phyloP scores from a whole-genome alignment of 2,329 filamentous ascomycete species.

The Macroventuria anomochaeta region DNA sequence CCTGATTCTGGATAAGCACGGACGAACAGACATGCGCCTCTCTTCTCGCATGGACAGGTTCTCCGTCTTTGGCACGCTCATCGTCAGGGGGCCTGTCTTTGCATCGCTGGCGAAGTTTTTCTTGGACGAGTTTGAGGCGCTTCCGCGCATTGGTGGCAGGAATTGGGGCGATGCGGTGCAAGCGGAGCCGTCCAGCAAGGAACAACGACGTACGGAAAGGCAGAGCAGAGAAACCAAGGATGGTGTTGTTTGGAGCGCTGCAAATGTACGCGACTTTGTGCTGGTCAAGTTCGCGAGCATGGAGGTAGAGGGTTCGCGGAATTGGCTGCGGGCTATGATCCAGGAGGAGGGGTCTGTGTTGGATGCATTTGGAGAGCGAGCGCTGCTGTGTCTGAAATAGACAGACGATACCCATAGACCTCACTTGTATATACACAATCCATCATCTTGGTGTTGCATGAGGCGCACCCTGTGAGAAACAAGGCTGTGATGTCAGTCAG shows the following conservation, averaged over 20 bases:
- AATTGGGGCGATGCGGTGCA: conserved; percentile 67
- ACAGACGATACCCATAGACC: not conserved
- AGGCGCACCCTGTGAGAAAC: too few relatives aligned
- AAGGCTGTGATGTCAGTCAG: conserved; percentile 10
- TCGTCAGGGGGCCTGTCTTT: conserved; percentile 77
- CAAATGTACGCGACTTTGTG: conserved; percentile 67
- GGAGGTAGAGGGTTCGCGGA: conserved; percentile 79
- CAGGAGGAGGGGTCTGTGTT: conserved; percentile 74
- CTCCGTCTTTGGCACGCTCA: conserved; percentile 82
- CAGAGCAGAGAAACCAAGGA: conserved; percentile 62
- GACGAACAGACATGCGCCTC: conserved; percentile 37
- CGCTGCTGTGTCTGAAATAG: conserved; percentile 69
- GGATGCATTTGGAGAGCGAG: conserved; percentile 77
- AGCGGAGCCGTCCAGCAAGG: conserved; percentile 48
- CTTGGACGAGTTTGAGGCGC: conserved; percentile 74
- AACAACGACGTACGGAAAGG: conserved; percentile 59
- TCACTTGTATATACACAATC: not conserved
- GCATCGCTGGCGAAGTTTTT: conserved; percentile 74
- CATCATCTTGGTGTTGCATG: not conserved
- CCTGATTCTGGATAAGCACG: conserved; percentile 70
- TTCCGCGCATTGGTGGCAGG: conserved; percentile 82
- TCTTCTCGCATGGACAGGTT: conserved; percentile 71
- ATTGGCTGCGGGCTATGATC: conserved; percentile 81
- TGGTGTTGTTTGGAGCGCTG: conserved; percentile 48
- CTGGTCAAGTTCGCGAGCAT: conserved; percentile 89